Conservation (phyloP, 2,329 filamentous ascomycete genomes). For the Aspergillus sp. region DNA sequence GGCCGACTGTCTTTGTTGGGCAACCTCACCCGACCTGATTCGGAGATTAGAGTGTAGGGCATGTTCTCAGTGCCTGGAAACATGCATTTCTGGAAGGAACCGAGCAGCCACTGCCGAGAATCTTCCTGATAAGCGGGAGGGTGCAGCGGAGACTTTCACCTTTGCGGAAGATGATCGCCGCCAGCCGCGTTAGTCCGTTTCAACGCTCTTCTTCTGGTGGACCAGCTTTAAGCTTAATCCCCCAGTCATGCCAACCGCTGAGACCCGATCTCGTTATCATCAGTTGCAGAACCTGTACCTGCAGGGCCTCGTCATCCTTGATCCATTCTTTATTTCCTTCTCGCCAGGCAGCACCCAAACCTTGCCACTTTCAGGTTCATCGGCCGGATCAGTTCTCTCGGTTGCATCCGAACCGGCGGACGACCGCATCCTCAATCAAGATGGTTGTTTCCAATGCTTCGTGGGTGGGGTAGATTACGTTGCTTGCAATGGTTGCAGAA, state of each 20-base stretch:
- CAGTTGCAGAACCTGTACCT: background rate
- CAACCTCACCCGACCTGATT: background rate
- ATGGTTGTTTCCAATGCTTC: background rate
- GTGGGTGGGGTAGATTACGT: background rate
- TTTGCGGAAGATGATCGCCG: background rate
- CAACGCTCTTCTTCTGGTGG: background rate
- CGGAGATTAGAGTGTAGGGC: background rate
- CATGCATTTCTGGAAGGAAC: background rate
- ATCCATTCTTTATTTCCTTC: background rate
- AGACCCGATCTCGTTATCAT: background rate
- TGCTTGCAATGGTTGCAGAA: background rate
- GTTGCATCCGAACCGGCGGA: background rate
- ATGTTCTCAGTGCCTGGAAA: background rate
- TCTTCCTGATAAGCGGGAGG: background rate
- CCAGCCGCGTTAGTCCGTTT: background rate
- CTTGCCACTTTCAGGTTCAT: background rate
- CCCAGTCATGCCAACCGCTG: background rate
- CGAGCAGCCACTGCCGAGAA: background rate
- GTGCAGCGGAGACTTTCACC: background rate
- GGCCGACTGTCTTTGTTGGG: background rate
- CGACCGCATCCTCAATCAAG: background rate
- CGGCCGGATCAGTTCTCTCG: background rate
- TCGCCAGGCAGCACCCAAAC: background rate
- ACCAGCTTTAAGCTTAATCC: background rate
- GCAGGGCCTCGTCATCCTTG: background rate